phyloP scores from a whole-genome alignment of 352 stramenopile species.

The Blastocystis sp. region DNA sequence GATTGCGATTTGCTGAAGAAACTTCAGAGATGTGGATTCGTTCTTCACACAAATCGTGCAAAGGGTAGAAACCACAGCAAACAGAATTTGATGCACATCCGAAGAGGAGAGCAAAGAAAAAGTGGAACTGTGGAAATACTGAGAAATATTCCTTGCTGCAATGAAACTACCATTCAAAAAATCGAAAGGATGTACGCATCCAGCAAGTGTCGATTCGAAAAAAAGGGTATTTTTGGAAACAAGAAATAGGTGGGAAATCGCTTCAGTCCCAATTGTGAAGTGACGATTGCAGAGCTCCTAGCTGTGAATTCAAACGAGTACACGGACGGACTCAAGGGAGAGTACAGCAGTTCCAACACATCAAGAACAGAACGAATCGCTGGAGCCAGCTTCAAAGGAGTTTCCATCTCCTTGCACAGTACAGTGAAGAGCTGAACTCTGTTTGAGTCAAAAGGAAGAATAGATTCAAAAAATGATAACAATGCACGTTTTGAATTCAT shows the following conservation, averaged over 20 bases:
- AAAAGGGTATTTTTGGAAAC: not conserved
- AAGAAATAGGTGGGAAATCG: not conserved
- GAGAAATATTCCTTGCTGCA: not conserved
- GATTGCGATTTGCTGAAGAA: too few species aligned
- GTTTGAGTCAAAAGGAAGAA: not conserved
- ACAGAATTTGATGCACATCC: not conserved
- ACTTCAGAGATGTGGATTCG: too few species aligned
- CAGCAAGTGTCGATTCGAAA: not conserved
- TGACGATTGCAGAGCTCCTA: not conserved
- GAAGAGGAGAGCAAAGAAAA: not conserved
- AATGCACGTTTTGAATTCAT: not conserved
- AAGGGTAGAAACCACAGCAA: not conserved
- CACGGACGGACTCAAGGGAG: not conserved
- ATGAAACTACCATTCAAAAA: not conserved
- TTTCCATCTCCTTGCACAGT: not conserved
- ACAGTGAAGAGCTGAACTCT: not conserved
- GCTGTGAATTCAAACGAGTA: not conserved
- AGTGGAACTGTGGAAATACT: not conserved
- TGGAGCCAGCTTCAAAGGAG: not conserved
- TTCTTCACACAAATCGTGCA: not conserved
- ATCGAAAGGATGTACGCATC: not conserved
- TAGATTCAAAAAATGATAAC: not conserved
- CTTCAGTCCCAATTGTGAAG: not conserved
- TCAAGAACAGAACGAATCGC: not conserved
- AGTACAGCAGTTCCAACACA: not conserved